A percentile compares a stretch with the other conserved stretches of the same genome.
Evolutionary conservation across 2,329 filamentous ascomycete genomes (phyloP).

Genomic region (Paraphaeosphaeria minitans): DNA sequence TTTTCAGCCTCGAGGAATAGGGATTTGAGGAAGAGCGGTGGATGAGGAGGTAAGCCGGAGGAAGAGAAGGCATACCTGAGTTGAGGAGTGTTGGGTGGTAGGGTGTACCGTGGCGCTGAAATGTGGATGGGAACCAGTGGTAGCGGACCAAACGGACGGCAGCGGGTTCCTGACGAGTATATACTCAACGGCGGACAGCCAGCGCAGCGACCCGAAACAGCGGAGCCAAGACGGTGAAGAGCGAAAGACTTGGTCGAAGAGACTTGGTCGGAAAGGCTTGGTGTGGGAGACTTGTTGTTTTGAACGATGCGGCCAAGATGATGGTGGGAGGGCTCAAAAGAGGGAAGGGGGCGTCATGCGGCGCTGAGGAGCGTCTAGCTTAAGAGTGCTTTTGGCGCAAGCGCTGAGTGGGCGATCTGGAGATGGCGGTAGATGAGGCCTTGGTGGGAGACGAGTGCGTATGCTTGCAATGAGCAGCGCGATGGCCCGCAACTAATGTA

Average conservation of each 20-base stretch:
- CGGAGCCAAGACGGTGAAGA: conserved; percentile 40
- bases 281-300: conserved; percentile 43
- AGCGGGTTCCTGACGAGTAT: conserved; percentile 34
- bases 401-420: conserved; percentile 27
- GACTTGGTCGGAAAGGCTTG: conserved; percentile 34
- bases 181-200: conserved; percentile 39
- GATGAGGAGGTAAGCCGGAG: conserved; percentile 5
- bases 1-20: not conserved
- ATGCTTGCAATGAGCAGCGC: conserved; percentile 20
- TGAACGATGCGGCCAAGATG: conserved; percentile 44
- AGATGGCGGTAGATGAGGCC: conserved; percentile 27
- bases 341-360: conserved; percentile 43
- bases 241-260: conserved; percentile 36
- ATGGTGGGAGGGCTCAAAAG: conserved; percentile 37
- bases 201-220: conserved; percentile 23
- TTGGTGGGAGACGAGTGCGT: conserved; percentile 32
- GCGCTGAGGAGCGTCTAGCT: conserved; percentile 36
- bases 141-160: conserved; percentile 32
- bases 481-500: conserved; percentile 39
- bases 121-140: conserved; percentile 29
- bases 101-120: conserved; percentile 16
- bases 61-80: conserved; percentile 8
- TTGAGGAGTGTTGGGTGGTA: not conserved
- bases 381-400: conserved; percentile 13
- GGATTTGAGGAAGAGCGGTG: conserved; percentile 2